Percentiles rank a stretch among this genome's conserved stretches.
phyloP scores from a whole-genome alignment of 176 grass and related monocot species.

The Olyra latifolia region DNA sequence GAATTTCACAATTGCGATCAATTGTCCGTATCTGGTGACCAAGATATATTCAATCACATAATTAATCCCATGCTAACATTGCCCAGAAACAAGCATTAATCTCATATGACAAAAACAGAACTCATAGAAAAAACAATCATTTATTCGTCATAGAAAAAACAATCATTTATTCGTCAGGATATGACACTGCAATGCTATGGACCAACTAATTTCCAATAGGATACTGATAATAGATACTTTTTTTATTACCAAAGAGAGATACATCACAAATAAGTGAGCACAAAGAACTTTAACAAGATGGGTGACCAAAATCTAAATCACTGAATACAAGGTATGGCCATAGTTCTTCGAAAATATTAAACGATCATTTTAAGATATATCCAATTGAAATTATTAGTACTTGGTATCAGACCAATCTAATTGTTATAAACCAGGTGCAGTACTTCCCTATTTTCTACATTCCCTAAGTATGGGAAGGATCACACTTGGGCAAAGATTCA shows the following conservation, averaged over 20 bases:
- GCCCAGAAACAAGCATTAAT: neutral
- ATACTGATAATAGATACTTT: neutral
- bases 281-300: neutral
- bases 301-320: neutral
- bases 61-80: conserved; percentile 22
- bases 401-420: neutral
- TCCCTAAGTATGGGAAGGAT: neutral
- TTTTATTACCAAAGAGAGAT: neutral
- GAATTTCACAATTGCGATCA: conserved; percentile 98
- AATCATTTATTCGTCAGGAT: conserved; percentile 6
- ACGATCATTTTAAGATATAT: neutral
- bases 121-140: neutral
- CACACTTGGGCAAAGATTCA: neutral
- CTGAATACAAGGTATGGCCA: neutral
- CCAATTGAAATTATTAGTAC: neutral
- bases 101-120: neutral
- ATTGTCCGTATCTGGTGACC: conserved; percentile 78
- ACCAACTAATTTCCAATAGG: neutral
- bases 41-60: conserved; percentile 1
- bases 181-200: neutral
- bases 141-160: no score
- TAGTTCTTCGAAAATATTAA: neutral
- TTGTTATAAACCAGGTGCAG: neutral
- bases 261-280: neutral
- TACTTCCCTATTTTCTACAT: neutral